These are phyloP conservation scores for Pseudonitzschia multiseries DNA, from an alignment of 108 stramenopile species.

Conservation along the genomic window DNA sequence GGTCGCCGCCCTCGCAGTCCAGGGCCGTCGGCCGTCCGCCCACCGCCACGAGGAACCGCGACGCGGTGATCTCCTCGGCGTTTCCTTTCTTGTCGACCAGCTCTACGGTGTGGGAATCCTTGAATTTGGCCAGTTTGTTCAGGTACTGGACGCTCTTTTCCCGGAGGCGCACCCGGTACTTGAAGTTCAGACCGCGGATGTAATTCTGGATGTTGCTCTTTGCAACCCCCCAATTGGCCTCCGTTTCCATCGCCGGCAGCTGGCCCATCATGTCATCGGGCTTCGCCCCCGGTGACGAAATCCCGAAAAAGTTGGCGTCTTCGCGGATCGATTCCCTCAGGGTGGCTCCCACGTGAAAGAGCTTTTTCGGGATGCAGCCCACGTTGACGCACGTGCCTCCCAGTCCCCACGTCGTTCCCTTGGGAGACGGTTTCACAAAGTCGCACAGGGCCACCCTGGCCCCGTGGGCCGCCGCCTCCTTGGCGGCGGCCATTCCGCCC, in stretches of 20 bases:
- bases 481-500: slow-evolving; percentile 91
- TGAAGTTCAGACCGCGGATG: slow-evolving; percentile 96
- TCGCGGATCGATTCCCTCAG: slow-evolving; percentile 50
- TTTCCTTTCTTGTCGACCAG: slow-evolving; percentile 83
- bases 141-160: slow-evolving; percentile 93
- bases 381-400: slow-evolving; percentile 99
- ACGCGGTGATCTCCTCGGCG: slow-evolving; percentile 58
- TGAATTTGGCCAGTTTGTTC: slow-evolving; percentile 86
- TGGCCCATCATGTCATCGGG: slow-evolving; percentile 37
- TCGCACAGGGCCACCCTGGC: slow-evolving; percentile 94
- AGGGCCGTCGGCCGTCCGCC: slow-evolving; percentile 93
- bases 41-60: slow-evolving; percentile 90
- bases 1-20: slow-evolving; percentile 86
- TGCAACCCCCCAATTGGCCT: slow-evolving; percentile 70
- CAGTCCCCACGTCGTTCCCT: slow-evolving; percentile 94
- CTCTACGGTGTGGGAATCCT: slow-evolving; percentile 86
- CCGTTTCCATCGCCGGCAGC: slow-evolving; percentile 27
- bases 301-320: slow-evolving; percentile 79
- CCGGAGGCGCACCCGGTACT: slow-evolving; percentile 92
- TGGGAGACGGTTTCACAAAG: slow-evolving; percentile 94
- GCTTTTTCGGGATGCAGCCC: slow-evolving; percentile 99
- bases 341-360: slow-evolving; percentile 91
- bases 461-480: slow-evolving; percentile 92
- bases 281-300: slow-evolving; percentile 32
- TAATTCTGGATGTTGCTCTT: slow-evolving; percentile 89